Evolutionary conservation across 306 rosid genomes (phyloP), one percentile per base, ranked within the genome.

Genomic region (Quercus alba): DNA sequence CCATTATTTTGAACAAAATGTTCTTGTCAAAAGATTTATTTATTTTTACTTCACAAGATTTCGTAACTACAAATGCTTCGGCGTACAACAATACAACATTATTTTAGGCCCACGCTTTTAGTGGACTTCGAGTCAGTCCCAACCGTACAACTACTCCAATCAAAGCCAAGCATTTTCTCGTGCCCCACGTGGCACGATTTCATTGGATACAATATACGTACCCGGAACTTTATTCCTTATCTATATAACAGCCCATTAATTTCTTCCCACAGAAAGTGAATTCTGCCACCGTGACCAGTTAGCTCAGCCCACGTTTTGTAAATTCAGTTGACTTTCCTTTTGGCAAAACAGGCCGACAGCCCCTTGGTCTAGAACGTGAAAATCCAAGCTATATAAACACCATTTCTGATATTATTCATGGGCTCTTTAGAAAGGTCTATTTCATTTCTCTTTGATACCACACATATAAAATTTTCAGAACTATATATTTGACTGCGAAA

Each of bases 381-480:
- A 71, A 69, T 31, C 75, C 78, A 77, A 46, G 6, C 18, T 19
- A 56, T 33, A 78, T 82, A 82, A 75, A 76, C 9, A 51, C 4
- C 7, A 49, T 20, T 73, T 31, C 21, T 7, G 11, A 38, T 7
- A 3, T 72, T 80, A 21, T 17, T 58, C 77, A 83, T 82, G 86
- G 78, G 77, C 70, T 85, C 92, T 49, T 74, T 62, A 20, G 86
- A 30, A 73, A 86, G 81, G 92, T 89, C 55, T 21, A 18, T n/a
- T 23, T 1, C 57, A 11, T 61, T 31, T 8, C 35, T 38, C 38
- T 28, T 30, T 54, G 23, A 28, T 31, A 66, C 69, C 18, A 26
- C 58, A 33, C 18, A 54, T 38, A 38, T 2, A 38, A 38, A 38
- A 38, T 38, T 38, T 38, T 18, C 26, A 56, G 13, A n/a, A 52